Evolutionary conservation across 1,284 basidiomycete genomes (phyloP).

Genomic region (Porogramme epimiltina): DNA sequence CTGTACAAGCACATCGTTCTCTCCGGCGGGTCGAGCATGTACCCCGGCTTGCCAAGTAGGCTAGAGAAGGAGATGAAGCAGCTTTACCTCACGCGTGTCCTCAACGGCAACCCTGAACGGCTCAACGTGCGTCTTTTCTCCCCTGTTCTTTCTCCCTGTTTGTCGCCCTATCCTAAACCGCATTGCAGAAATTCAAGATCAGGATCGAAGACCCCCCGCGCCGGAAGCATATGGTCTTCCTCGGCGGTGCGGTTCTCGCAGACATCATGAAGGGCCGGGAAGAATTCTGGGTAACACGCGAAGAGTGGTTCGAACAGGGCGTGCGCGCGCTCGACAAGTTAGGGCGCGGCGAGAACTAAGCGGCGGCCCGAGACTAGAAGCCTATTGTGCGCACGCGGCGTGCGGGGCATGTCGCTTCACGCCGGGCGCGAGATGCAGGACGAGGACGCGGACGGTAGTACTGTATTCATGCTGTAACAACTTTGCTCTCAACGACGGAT

Average conservation of each 20-base stretch:
- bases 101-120: slow-evolving; percentile 83
- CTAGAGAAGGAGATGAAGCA: slow-evolving; percentile 99
- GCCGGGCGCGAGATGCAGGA: too few species aligned
- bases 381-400: too few species aligned
- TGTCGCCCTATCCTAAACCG: neutral
- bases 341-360: slow-evolving; percentile 62
- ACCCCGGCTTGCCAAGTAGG: slow-evolving; percentile 94
- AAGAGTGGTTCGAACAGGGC: slow-evolving; percentile 94
- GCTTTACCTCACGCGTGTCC: slow-evolving; percentile 89
- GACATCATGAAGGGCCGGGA: slow-evolving; percentile 98
- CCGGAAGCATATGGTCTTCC: slow-evolving; percentile 99
- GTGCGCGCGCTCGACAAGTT: slow-evolving; percentile 83
- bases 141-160: neutral
- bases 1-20: slow-evolving; percentile 99
- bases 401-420: too few species aligned
- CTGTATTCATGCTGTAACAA: slow-evolving; percentile 16
- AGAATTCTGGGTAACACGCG: slow-evolving; percentile 93
- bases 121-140: slow-evolving; percentile 72
- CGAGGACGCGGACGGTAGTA: slow-evolving; percentile 15
- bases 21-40: slow-evolving; percentile 98
- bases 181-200: slow-evolving; percentile 94
- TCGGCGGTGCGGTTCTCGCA: slow-evolving; percentile 93
- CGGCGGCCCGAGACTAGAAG: too few species aligned
- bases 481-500: slow-evolving; percentile 7
- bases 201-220: slow-evolving; percentile 97